Percentiles rank a stretch among this genome's conserved stretches.
phyloP scores from a whole-genome alignment of 495 filamentous ascomycete genomes.

The Lepraria neglecta region DNA sequence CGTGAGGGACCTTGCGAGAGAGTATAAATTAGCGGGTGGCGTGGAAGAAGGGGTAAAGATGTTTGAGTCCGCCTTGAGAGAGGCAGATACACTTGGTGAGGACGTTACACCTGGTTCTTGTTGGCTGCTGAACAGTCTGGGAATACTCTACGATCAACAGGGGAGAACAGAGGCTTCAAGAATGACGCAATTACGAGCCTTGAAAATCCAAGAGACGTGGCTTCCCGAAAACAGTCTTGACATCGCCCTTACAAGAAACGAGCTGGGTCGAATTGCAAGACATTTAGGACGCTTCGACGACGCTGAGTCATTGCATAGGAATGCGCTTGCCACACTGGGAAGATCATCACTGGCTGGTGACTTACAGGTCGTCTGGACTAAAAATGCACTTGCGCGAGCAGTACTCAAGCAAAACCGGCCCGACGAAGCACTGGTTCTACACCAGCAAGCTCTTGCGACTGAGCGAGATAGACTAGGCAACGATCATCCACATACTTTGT shows the following conservation, averaged over 20 bases:
- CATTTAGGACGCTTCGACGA: neutral
- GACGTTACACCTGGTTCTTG: neutral
- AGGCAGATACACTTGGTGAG: neutral
- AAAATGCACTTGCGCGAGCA: neutral
- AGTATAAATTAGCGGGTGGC: neutral
- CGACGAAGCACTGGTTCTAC: too few species aligned
- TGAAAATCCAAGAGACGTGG: neutral
- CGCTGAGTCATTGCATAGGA: neutral
- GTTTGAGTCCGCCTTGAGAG: neutral
- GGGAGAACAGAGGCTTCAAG: neutral
- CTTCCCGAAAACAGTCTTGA: neutral
- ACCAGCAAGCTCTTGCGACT: too few species aligned
- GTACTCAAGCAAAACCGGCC: too few species aligned
- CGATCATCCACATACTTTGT: too few species aligned
- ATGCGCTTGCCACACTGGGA: neutral
- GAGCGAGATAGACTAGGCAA: too few species aligned
- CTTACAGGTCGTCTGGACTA: neutral
- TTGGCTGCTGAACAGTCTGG: constrained; percentile 11
- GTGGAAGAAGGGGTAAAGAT: neutral
- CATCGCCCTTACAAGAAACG: neutral
- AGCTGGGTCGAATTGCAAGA: neutral
- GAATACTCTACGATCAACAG: constrained; percentile 13
- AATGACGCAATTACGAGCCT: neutral
- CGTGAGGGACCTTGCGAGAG: neutral
- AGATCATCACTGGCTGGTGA: neutral